Evolutionary conservation across 1,284 basidiomycete species (phyloP), one percentile per base, ranked within the genome.

Genomic region (Trichosporon coremiiforme): DNA sequence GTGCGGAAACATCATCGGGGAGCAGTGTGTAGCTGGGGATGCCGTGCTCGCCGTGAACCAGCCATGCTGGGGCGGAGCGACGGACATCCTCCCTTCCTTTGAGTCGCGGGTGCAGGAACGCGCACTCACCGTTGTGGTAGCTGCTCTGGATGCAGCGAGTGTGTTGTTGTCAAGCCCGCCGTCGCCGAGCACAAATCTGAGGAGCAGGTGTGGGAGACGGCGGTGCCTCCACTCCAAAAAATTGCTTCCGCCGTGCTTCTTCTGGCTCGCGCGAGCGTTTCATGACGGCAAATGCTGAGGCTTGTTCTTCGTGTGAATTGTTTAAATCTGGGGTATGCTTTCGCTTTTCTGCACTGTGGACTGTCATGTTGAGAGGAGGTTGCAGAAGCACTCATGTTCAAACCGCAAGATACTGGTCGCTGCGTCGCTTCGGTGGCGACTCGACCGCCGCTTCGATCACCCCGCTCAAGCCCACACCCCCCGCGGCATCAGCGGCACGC

Each of bases 1-100:
- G 82, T 83, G 82, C 82, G 77, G 74, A 76, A 77, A 68, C 81
- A 81, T 83, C 81, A 72, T 80, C 63, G 78, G 70, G 66, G 64
- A 64, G 63, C 20, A 17, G 31, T 62, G 31, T 62, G 41, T 13
- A 12, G 41, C 41, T 45, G 41, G 41, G 41, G 41, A 15, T 4
- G 17, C 17, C 41, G 41, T 12, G 41, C 41, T n/a, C 41, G 15
- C 41, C 12, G 57, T 31, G 29, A 60, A 47, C 15, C 33, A 13
- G 45, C 45, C 36, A 38, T 38, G 36, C 36, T 13, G 20, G 45
- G 17, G 45, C 45, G 45, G 45, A 47, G 45, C 20, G 2, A 35
- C 17, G 15, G 25, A 57, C 53, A 12, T 13, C 57, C 29, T 62
- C 57, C 57, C 29, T 33, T 33, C 57, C 57, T 62, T 17, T 33